Evolutionary conservation across 768 basidiomycete genomes (phyloP), one percentile per base, ranked within the genome.

Genomic region (Neoboletus brunneissimus): DNA sequence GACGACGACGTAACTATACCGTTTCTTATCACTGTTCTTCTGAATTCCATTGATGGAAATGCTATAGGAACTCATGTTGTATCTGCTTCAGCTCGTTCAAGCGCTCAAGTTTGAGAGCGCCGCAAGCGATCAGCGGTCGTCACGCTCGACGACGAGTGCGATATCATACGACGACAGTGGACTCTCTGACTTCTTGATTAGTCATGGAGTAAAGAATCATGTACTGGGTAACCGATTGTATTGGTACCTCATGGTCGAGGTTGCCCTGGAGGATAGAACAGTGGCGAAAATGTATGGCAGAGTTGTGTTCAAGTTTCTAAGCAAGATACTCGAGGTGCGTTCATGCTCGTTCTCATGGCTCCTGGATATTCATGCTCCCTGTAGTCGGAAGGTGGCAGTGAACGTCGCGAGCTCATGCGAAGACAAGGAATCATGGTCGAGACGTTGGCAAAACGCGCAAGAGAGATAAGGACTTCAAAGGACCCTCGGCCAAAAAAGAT

Each of bases 241-340:
- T 69, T 98, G 97, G 97, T 99, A 98, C 65, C 84, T 98, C 53
- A 94, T 94, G 84, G 95, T 98, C 5, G 97, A 98, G 69, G 87
- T 94, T 18, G 91, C 92, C 22, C 74, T 91, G 44, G 91, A 94
- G 65, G 92, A 94, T 66, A 85, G 86, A 57, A 77, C 85, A 23
- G 84, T 92, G 69, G 90, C 91, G 4, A 94, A 93, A 76, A 94
- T 96, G 89, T 98, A 94, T 63, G 92, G 88, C 5, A 81, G 87
- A 41, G 91, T 97, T 8, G 91, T 91, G 7, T 95, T 84, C 76
- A 89, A 88, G 59, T 98, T 94, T 67, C 88, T 93, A 83, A 86
- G 82, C 65, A 88, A 89, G 72, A 85, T 98, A 32, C 76, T 90
- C 10, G 91, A 97, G 82, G 94, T 92, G 63, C 18, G 76, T 56